phyloP scores from a whole-genome alignment of 2,329 filamentous ascomycete species.

The Penicillium sp. region DNA sequence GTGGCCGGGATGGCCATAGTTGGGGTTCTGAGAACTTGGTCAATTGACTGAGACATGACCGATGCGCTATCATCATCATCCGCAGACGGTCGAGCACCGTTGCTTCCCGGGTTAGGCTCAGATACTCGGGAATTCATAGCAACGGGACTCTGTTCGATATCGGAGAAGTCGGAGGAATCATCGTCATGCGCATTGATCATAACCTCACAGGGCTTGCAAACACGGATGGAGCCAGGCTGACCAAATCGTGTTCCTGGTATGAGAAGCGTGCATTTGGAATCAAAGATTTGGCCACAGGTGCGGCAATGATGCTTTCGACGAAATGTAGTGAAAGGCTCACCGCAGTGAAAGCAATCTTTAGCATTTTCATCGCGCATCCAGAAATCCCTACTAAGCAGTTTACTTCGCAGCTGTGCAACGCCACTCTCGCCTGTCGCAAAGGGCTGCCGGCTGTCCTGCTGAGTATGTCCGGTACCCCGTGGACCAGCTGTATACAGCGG shows the following conservation, averaged over 20 bases:
- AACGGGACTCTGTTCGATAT: slow-evolving; percentile 62
- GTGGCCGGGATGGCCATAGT: slow-evolving; percentile 63
- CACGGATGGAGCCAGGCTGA: slow-evolving; percentile 73
- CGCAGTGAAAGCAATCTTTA: slow-evolving; percentile 93
- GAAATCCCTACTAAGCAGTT: slow-evolving; percentile 88
- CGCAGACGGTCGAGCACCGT: slow-evolving; percentile 40
- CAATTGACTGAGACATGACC: slow-evolving; percentile 44
- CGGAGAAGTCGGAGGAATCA: slow-evolving; percentile 85
- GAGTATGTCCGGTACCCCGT: slow-evolving; percentile 15
- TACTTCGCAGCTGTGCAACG: slow-evolving; percentile 66
- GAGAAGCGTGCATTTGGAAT: slow-evolving; percentile 90
- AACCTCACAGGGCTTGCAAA: slow-evolving; percentile 87
- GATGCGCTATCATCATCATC: slow-evolving; percentile 47
- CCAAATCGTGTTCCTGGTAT: slow-evolving; percentile 84
- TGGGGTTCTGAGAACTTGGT: slow-evolving; percentile 48
- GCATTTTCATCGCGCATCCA: slow-evolving; percentile 99
- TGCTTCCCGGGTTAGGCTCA: slow-evolving; percentile 54
- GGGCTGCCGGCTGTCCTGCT: slow-evolving; percentile 18
- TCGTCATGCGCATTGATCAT: slow-evolving; percentile 90
- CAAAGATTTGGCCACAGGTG: slow-evolving; percentile 94
- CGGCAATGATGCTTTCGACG: slow-evolving; percentile 95
- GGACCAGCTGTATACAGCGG: slow-evolving; percentile 30
- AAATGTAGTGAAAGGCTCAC: slow-evolving; percentile 85
- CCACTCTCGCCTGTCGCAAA: slow-evolving; percentile 26
- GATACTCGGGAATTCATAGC: slow-evolving; percentile 54